Evolutionary conservation across 805 yeast genomes (phyloP).

Genomic region (Saccharomycopsis olivae): DNA sequence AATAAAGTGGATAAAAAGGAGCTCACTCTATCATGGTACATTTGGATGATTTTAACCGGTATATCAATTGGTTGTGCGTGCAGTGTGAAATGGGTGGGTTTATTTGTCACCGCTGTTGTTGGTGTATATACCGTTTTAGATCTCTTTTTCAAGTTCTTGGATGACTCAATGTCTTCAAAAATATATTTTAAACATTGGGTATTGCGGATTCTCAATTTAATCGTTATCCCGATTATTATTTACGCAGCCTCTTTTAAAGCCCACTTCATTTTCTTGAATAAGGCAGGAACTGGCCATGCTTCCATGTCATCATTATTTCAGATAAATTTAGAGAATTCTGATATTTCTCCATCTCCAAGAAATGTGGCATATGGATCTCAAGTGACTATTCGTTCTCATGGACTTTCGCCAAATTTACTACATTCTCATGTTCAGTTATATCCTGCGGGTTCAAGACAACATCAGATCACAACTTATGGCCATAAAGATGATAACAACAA

Average conservation of each 20-base stretch:
- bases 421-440: conserved; percentile 83
- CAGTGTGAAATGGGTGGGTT: conserved; percentile 80
- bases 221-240: conserved; percentile 58
- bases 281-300: conserved; percentile 89
- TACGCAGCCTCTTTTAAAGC: conserved; percentile 67
- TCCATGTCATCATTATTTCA: conserved; percentile 86
- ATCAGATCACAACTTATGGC: conserved; percentile 88
- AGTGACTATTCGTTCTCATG: conserved; percentile 59
- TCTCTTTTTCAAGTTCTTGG: conserved; percentile 22
- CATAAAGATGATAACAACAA: conserved; percentile 82
- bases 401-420: conserved; percentile 59
- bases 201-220: conserved; percentile 52
- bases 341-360: conserved; percentile 56
- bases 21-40: conserved; percentile 31
- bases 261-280: conserved; percentile 66
- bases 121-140: conserved; percentile 52
- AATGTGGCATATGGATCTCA: conserved; percentile 52
- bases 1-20: conserved; percentile 26
- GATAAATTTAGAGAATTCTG: conserved; percentile 64
- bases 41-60: conserved; percentile 55
- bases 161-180: conserved; percentile 21
- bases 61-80: conserved; percentile 72
- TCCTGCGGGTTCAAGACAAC: conserved; percentile 90
- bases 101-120: conserved; percentile 50
- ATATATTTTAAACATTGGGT: conserved; percentile 58